These are phyloP conservation scores for Cladosporium austrohemisphaericum DNA, from an alignment of 2,329 filamentous ascomycete genomes.

Conservation along the genomic window DNA sequence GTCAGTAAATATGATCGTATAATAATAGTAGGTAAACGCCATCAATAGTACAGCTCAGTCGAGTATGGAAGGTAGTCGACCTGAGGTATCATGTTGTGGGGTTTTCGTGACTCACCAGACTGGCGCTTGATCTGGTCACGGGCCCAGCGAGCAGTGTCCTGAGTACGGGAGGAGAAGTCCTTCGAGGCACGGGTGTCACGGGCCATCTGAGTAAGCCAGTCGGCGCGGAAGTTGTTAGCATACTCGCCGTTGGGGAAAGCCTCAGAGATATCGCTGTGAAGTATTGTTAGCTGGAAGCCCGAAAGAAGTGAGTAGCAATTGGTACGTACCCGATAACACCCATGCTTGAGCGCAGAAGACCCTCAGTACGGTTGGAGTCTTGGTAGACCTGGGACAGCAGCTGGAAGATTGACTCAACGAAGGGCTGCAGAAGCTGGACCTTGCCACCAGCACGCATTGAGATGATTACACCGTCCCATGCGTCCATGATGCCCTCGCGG, in stretches of 20 bases:
- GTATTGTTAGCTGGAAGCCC: slow-evolving; percentile 35
- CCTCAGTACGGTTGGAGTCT: slow-evolving; percentile 86
- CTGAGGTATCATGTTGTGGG: no score
- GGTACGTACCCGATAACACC: slow-evolving; percentile 92
- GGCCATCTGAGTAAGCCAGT: slow-evolving; percentile 86
- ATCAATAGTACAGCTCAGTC: no score
- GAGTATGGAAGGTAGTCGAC: no score
- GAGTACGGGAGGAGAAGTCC: slow-evolving; percentile 78
- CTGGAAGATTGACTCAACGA: slow-evolving; percentile 80
- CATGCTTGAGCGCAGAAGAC: slow-evolving; percentile 89
- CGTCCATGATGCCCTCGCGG: slow-evolving; percentile 97
- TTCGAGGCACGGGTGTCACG: slow-evolving; percentile 88
- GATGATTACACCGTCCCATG: slow-evolving; percentile 94
- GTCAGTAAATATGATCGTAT: slow-evolving; percentile 10
- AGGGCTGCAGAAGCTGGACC: slow-evolving; percentile 69
- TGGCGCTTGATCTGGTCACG: slow-evolving; percentile 97
- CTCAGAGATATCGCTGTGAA: slow-evolving; percentile 78
- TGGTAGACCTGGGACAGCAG: slow-evolving; percentile 75
- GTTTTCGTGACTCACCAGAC: slow-evolving; percentile 30
- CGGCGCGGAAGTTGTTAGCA: slow-evolving; percentile 76
- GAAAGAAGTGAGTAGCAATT: slow-evolving; percentile 2
- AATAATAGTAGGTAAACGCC: neutral
- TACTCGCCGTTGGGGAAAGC: slow-evolving; percentile 90
- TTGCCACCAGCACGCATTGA: slow-evolving; percentile 83
- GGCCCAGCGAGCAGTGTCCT: slow-evolving; percentile 94